phyloP scores from a whole-genome alignment of 208 protist genomes.

The Tritrichomonas musculus region DNA sequence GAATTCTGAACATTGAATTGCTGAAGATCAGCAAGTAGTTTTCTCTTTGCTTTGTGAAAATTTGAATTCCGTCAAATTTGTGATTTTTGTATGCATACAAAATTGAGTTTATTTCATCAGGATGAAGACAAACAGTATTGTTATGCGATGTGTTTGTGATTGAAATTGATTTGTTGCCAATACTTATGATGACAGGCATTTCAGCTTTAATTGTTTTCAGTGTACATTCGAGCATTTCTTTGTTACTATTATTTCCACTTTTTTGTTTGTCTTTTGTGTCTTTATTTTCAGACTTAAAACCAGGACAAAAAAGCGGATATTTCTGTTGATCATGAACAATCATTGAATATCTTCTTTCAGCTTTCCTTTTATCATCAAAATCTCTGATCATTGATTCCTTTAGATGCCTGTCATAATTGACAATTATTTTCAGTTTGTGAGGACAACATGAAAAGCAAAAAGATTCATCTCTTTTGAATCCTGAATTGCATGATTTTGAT shows the following conservation, averaged over 20 bases:
- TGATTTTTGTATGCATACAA: not conserved
- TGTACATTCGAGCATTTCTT: not conserved
- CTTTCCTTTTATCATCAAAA: not conserved
- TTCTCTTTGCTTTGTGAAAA: not conserved
- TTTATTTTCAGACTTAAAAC: not conserved
- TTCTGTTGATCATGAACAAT: not conserved
- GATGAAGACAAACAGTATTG: too few relatives aligned
- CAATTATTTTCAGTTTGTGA: not conserved
- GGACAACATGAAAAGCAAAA: not conserved
- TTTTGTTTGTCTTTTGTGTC: not conserved
- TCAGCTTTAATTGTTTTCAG: not conserved
- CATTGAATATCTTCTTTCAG: not conserved
- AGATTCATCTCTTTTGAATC: not conserved
- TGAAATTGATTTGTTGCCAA: not conserved
- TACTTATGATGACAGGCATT: not conserved
- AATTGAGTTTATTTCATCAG: too few relatives aligned
- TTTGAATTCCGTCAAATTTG: not conserved
- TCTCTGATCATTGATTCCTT: not conserved
- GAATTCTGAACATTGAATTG: not conserved
- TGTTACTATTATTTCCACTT: not conserved
- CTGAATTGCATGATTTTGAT: too few relatives aligned
- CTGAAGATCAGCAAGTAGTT: not conserved
- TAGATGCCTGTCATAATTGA: not conserved
- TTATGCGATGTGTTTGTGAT: too few relatives aligned
- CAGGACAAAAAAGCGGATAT: not conserved